Base-by-base conservation (phyloP, 2,329 filamentous ascomycete species). In the Fusarium hostae region DNA sequence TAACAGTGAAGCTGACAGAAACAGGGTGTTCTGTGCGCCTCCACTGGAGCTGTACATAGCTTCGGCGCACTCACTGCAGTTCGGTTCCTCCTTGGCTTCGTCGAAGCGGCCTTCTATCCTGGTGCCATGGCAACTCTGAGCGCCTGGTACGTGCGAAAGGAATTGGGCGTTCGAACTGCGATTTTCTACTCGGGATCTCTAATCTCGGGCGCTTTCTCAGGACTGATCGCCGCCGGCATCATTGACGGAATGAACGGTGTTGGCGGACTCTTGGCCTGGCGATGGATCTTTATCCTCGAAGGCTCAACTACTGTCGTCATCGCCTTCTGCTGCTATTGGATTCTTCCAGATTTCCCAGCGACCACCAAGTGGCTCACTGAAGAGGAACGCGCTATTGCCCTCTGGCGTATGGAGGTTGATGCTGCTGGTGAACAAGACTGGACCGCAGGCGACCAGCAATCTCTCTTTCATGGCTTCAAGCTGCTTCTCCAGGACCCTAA, bases 241-340 rank as follows among this genome's bases (percentile, higher is more conserved):
- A 88, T 88, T 2, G 67, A 75, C 9, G 48, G 64, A 4, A 74
- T 78, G 51, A 71, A 77, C 12, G 47, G 11, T 35, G 22, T 28
- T 3, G 30, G 48, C 13, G 70, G 70, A 3, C 55, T 64, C 8
- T 28, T 48, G 3, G 56, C 70, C 4, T 92, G 89, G 89, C 81
- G 87, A 6, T 90, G 88, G 89, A 81, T 91, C 0, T 92, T 92
- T 78, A 90, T 92, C 44, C 87, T 91, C 20, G 89, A 92, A 77
- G 90, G 90, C 13, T 81, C 83, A 5, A 83, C 72, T 4, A 76
- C 73, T 7, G 70, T 75, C 10, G 44, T 71, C 12, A 66, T 77
- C n/a, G 70, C 73, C 3, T 44, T 72, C n/a, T 26, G 48, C 12
- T 37, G 67, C 13, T 71, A 69, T 44, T 73, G 71, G 16, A 47